Percentiles rank a stretch among this genome's conserved stretches.
phyloP scores from a whole-genome alignment of 495 filamentous ascomycete genomes.

The Neurospora tetraspora region DNA sequence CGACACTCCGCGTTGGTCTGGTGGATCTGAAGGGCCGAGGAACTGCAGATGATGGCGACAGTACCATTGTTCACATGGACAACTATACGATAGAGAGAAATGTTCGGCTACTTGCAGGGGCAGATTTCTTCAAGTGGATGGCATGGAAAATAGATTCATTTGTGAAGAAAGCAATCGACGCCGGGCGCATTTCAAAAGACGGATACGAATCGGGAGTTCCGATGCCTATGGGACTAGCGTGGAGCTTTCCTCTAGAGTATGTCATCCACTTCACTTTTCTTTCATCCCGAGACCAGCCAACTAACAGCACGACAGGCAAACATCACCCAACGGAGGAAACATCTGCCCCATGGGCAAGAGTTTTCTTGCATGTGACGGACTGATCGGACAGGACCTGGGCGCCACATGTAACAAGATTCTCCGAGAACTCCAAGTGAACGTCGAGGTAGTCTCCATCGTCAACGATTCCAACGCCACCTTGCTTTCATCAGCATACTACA shows the following conservation, averaged over 20 bases:
- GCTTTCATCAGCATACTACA: constrained; percentile 64
- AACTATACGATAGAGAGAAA: constrained; percentile 41
- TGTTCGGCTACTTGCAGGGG: constrained; percentile 35
- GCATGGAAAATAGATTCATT: constrained; percentile 59
- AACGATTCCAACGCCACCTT: constrained; percentile 79
- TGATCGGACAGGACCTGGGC: constrained; percentile 41
- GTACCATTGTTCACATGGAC: constrained; percentile 34
- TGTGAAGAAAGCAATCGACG: constrained; percentile 26
- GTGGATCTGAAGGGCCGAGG: constrained; percentile 51
- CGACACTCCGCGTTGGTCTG: constrained; percentile 69
- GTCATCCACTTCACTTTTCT: constrained; percentile 11
- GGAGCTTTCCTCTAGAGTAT: constrained; percentile 83
- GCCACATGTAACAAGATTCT: constrained; percentile 43
- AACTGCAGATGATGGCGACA: constrained; percentile 12
- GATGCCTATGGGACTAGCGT: constrained; percentile 61
- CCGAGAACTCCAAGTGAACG: constrained; percentile 30
- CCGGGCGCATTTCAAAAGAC: constrained; percentile 13
- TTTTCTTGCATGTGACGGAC: constrained; percentile 46
- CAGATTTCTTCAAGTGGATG: constrained; percentile 70
- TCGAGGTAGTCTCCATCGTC: constrained; percentile 69
- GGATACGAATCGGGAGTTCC: constrained; percentile 7
- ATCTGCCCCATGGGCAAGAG: constrained; percentile 81
- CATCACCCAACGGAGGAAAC: constrained; percentile 60
- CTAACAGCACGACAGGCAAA: constrained; percentile 49
- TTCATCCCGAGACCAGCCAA: neutral